These are phyloP conservation scores for Lactuca saligna DNA, from an alignment of 129 eudicot genomes.

Conservation along the genomic window DNA sequence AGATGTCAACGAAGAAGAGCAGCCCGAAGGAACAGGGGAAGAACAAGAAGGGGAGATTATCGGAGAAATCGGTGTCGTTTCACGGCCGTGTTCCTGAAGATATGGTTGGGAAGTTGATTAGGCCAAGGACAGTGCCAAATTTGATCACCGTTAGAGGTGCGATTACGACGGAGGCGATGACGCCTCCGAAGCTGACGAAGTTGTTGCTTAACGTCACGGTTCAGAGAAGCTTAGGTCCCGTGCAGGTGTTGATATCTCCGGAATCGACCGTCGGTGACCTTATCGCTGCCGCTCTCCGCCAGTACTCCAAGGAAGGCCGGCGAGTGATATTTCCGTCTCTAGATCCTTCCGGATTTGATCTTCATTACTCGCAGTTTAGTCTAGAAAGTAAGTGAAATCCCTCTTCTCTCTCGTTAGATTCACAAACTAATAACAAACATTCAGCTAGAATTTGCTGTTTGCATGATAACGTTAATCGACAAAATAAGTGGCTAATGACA, in stretches of 20 bases:
- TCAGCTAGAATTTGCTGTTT: not conserved
- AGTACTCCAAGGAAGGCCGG: constrained; percentile 66
- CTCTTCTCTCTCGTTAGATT: not conserved
- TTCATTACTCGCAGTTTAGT: constrained; percentile 95
- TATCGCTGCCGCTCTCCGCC: constrained; percentile 57
- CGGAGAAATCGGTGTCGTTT: constrained; percentile 67
- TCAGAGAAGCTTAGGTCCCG: constrained; percentile 73
- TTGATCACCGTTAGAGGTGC: constrained; percentile 33
- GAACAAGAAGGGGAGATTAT: constrained; percentile 45
- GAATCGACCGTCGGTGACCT: constrained; percentile 69
- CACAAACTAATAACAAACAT: not conserved
- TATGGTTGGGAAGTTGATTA: constrained; percentile 37
- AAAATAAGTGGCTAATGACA: not conserved
- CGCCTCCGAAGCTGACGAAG: constrained; percentile 59
- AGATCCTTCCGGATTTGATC: constrained; percentile 51
- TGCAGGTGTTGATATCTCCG: constrained; percentile 69
- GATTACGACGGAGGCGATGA: constrained; percentile 16
- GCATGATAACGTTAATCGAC: constrained; percentile 1
- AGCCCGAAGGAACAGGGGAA: constrained; percentile 40
- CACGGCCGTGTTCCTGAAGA: constrained; percentile 48
- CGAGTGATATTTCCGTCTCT: constrained; percentile 44
- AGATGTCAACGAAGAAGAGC: constrained; percentile 55
- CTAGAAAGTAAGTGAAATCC: constrained; percentile 64
- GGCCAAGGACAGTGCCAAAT: constrained; percentile 84
- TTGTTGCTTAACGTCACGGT: constrained; percentile 71